phyloP scores from a whole-genome alignment of 176 grass and related monocot genomes.

The Oryza glumipatula region DNA sequence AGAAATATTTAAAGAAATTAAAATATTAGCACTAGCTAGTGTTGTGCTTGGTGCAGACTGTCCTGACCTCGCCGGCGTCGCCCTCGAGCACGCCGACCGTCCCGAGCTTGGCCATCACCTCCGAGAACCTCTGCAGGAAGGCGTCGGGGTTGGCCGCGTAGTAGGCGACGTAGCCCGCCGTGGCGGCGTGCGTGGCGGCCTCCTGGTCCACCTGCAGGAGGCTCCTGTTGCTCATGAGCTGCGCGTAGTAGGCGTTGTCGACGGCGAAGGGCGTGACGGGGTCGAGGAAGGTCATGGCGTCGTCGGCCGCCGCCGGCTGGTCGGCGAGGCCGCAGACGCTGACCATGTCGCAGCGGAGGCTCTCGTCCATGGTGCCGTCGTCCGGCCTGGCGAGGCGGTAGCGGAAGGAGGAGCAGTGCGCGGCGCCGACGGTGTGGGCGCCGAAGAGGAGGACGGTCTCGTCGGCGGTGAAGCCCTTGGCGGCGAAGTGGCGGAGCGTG shows the following conservation, averaged over 20 bases:
- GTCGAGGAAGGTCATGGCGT: conserved; percentile 48
- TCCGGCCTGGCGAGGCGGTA: conserved; percentile 44
- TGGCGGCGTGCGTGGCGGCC: conserved; percentile 42
- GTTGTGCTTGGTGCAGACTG: conserved; percentile 53
- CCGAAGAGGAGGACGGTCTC: conserved; percentile 62
- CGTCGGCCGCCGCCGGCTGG: conserved; percentile 22
- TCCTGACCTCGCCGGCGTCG: conserved; percentile 60
- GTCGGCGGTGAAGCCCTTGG: conserved; percentile 25
- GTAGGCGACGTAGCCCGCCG: conserved; percentile 11
- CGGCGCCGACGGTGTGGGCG: conserved; percentile 54
- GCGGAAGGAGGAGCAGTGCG: conserved; percentile 55
- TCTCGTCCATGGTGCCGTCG: conserved; percentile 35
- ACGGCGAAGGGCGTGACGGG: conserved; percentile 43
- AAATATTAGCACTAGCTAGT: too few species aligned
- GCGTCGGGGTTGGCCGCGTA: conserved; percentile 32
- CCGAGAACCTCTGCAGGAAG: conserved; percentile 49
- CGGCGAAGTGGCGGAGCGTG: conserved; percentile 38
- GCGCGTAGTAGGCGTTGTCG: conserved; percentile 62
- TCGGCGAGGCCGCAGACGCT: conserved; percentile 7
- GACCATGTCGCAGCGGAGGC: not conserved
- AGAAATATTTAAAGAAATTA: too few species aligned
- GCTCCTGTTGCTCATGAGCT: conserved; percentile 43
- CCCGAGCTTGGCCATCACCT: conserved; percentile 48
- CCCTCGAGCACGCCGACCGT: conserved; percentile 47
- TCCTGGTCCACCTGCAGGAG: conserved; percentile 54